phyloP scores from a whole-genome alignment of 2,329 filamentous ascomycete species.

The Lecanoromycetidae sp. region DNA sequence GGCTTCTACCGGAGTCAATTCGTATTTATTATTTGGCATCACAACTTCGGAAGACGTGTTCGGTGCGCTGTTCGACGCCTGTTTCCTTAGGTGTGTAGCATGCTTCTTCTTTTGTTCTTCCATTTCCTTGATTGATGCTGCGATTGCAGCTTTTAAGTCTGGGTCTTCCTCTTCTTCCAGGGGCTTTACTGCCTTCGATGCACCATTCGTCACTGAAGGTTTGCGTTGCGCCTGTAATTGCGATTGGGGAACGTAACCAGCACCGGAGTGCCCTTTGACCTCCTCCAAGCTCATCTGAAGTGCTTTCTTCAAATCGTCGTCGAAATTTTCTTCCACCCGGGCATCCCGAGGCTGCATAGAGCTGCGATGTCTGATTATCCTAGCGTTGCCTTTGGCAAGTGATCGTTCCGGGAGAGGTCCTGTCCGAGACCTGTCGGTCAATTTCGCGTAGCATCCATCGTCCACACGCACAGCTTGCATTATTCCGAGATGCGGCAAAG shows the following conservation, averaged over 20 bases:
- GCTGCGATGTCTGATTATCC: constrained; percentile 52
- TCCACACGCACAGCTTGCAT: constrained; percentile 84
- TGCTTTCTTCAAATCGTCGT: constrained; percentile 87
- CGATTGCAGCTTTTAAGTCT: constrained; percentile 87
- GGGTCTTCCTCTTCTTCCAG: constrained; percentile 74
- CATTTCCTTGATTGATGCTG: constrained; percentile 89
- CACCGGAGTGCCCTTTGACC: constrained; percentile 58
- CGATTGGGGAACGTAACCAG: constrained; percentile 59
- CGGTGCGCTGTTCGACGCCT: constrained; percentile 46
- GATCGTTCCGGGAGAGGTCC: constrained; percentile 31
- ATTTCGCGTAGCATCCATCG: constrained; percentile 83
- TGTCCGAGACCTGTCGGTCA: constrained; percentile 57
- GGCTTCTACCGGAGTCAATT: constrained; percentile 82
- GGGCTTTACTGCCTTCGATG: constrained; percentile 29
- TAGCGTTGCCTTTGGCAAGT: constrained; percentile 35
- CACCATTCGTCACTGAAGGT: constrained; percentile 19
- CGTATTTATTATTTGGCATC: constrained; percentile 80
- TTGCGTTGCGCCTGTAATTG: constrained; percentile 33
- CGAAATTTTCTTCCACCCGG: constrained; percentile 78
- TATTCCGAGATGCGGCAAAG: constrained; percentile 86
- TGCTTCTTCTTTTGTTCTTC: constrained; percentile 94
- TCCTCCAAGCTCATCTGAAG: constrained; percentile 96
- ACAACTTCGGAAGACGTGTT: constrained; percentile 39
- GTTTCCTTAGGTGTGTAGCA: constrained; percentile 69
- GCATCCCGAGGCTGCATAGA: constrained; percentile 86